Evolutionary conservation across 1,284 basidiomycete species (phyloP).

Genomic region (Schizopora paradoxa): DNA sequence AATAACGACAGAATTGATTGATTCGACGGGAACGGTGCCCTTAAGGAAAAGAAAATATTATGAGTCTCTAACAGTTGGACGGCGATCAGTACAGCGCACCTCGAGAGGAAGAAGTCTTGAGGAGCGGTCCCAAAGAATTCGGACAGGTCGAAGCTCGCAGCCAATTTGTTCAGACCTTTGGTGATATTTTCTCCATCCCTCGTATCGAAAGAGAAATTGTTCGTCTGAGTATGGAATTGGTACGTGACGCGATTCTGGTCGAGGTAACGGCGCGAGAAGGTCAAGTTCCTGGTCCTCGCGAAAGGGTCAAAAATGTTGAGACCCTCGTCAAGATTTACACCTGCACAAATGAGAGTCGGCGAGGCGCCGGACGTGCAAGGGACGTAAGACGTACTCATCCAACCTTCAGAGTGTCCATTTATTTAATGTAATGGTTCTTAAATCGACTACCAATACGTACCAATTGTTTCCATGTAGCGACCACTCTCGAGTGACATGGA

Average conservation of each 20-base stretch:
- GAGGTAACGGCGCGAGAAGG: conserved; percentile 65
- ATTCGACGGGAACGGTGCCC: conserved; percentile 61
- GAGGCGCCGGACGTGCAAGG: not conserved
- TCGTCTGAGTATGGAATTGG: conserved; percentile 54
- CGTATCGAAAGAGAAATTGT: conserved; percentile 52
- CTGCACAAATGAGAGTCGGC: conserved; percentile 26
- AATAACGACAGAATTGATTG: conserved; percentile 59
- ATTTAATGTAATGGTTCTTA: not conserved
- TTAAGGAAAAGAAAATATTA: conserved; percentile 21
- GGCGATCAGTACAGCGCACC: conserved; percentile 32
- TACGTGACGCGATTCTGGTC: conserved; percentile 73
- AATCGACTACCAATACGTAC: conserved; percentile 36
- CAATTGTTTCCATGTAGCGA: conserved; percentile 84
- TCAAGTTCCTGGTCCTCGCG: conserved; percentile 36
- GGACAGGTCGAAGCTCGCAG: conserved; percentile 48
- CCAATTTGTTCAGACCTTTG: conserved; percentile 45
- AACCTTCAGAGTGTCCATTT: conserved; percentile 30
- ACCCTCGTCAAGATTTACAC: conserved; percentile 43
- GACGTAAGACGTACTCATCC: conserved; percentile 43
- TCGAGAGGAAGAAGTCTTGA: conserved; percentile 60
- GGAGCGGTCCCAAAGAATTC: conserved; percentile 65
- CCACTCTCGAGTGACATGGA: conserved; percentile 76
- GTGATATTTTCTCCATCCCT: conserved; percentile 46
- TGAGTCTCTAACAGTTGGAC: not conserved
- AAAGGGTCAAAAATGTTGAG: conserved; percentile 27